A percentile compares a stretch with the other conserved stretches of the same genome.
phyloP scores from a whole-genome alignment of 768 basidiomycete genomes.

The Pisolithus tinctorius region DNA sequence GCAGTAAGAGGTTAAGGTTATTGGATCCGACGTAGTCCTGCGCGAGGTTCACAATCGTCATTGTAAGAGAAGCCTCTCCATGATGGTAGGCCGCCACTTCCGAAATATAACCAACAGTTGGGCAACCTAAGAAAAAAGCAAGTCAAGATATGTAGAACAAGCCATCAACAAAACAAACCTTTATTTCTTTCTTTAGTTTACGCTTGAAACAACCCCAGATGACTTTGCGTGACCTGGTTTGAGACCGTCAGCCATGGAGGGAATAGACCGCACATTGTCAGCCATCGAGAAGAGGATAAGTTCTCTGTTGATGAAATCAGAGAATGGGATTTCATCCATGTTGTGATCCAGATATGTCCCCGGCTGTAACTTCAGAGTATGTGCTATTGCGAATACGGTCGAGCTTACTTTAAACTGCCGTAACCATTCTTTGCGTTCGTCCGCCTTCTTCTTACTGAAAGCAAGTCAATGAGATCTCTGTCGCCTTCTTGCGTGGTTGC shows the following conservation, averaged over 20 bases:
- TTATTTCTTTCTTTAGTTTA: constrained; percentile 87
- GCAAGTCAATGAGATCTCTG: constrained; percentile 85
- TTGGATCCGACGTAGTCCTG: constrained; percentile 95
- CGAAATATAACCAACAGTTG: constrained; percentile 90
- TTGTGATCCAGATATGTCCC: constrained; percentile 92
- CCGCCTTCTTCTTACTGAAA: constrained; percentile 99
- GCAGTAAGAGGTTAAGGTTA: constrained; percentile 83
- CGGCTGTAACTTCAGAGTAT: constrained; percentile 46
- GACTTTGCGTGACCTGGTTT: constrained; percentile 96
- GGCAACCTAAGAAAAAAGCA: constrained; percentile 50
- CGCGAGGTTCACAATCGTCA: constrained; percentile 90
- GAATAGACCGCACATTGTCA: constrained; percentile 97
- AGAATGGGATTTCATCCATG: constrained; percentile 75
- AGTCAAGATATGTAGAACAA: too few species aligned
- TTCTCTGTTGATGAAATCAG: constrained; percentile 97
- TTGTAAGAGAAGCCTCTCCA: constrained; percentile 80
- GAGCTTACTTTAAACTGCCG: constrained; percentile 74
- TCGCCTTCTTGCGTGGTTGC: constrained; percentile 75
- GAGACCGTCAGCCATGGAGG: constrained; percentile 86
- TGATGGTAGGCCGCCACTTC: constrained; percentile 97
- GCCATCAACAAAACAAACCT: constrained; percentile 39
- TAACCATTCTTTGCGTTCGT: constrained; percentile 98
- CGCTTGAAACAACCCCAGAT: constrained; percentile 95
- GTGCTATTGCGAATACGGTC: background rate
- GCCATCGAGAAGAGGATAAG: constrained; percentile 99